Base-by-base conservation (phyloP, 805 yeast genomes). In the Candida multigemmis region DNA sequence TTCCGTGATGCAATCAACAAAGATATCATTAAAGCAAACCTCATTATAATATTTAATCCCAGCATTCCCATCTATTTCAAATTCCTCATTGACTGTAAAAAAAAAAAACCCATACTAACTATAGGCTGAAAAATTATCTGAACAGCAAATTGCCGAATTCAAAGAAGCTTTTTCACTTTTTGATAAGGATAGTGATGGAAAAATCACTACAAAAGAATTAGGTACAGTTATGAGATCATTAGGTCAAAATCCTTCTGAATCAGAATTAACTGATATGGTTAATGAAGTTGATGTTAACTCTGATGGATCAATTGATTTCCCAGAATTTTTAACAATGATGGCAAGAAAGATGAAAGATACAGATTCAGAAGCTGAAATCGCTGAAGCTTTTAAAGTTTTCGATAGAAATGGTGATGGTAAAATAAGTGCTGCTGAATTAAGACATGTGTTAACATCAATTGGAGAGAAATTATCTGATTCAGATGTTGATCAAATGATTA, bases 171-270 rank as follows among this genome's bases (percentile, higher is more conserved):
- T 91, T 55, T 85, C 96, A 35, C 73, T 91, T 39, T 91, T 91
- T 45, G 98, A 91, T 67, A 86, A 86, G 56, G 95, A 91, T 55
- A 81, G 87, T 49, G 96, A 87, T 58, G 98, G 98, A 40, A 84
- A 85, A 50, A 91, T 91, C 65, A 85, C 96, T 33, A 83, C 96
- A 43, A 74, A 83, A 48, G 98, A 91, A 61, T 70, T 91, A 42
- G 96, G 97, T 39, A 86, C 96, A 4, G 98, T 91, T 28, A 91
- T 91, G 98, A 80, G 98, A 63, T 84, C 96, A n/a, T 68, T 91
- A 49, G 98, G 98, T 27, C 91, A 86, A 58, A 89, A 89, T 48
- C 98, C 98, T 19, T 77, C 94, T 26, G 97, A 91, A 57, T 77
- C 86, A 40, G 98, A 91, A 58, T 79, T 91, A 46, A 82, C 91